phyloP scores from a whole-genome alignment of 2,329 filamentous ascomycete species.

The Pyrenophora seminiperda region DNA sequence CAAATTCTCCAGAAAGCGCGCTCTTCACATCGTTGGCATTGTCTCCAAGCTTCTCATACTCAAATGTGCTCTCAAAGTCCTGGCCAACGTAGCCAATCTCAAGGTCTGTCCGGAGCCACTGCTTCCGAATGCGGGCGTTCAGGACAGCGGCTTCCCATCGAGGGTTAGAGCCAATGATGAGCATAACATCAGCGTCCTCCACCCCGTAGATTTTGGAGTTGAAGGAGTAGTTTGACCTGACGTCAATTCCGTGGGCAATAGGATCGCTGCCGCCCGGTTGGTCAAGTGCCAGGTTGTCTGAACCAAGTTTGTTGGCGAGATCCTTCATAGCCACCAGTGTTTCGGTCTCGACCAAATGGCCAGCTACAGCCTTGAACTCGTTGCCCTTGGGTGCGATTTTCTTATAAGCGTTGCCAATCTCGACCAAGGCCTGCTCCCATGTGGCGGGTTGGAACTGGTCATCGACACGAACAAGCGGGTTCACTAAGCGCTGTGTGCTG shows the following conservation, averaged over 20 bases:
- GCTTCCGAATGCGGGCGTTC: constrained; percentile 96
- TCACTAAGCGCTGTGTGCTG: constrained; percentile 93
- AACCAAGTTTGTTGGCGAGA: constrained; percentile 92
- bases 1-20: constrained; percentile 83
- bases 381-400: constrained; percentile 82
- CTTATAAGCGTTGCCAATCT: constrained; percentile 81
- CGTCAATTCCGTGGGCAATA: constrained; percentile 87
- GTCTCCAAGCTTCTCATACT: constrained; percentile 86
- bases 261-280: constrained; percentile 83
- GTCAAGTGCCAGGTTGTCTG: constrained; percentile 93
- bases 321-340: constrained; percentile 97
- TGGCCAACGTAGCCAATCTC: constrained; percentile 92
- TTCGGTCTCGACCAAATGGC: constrained; percentile 89
- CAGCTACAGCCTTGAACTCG: constrained; percentile 94
- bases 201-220: constrained; percentile 95
- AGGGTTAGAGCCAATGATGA: constrained; percentile 93
- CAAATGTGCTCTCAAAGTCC: constrained; percentile 90
- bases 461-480: constrained; percentile 84
- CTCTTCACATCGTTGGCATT: constrained; percentile 82
- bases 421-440: constrained; percentile 93
- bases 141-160: constrained; percentile 93
- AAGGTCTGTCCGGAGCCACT: constrained; percentile 94
- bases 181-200: constrained; percentile 89
- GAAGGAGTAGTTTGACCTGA: constrained; percentile 94
- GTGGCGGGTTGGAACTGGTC: constrained; percentile 90